Percentiles rank a stretch among this genome's conserved stretches.
phyloP scores from a whole-genome alignment of 805 yeast species.

The Clavispora carvajalis region DNA sequence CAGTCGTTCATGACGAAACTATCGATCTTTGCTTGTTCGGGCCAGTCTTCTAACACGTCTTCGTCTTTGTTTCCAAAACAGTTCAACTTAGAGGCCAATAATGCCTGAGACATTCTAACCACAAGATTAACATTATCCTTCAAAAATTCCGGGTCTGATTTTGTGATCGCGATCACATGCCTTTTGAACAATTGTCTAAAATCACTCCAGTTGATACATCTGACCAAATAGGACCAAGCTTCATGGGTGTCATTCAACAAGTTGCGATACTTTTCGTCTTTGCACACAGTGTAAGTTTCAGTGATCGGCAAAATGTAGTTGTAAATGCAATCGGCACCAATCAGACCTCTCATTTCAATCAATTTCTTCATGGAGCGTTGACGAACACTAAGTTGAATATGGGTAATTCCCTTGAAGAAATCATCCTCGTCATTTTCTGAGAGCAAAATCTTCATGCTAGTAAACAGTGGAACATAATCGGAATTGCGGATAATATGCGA shows the following conservation, averaged over 20 bases:
- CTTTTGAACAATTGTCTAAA: constrained; percentile 70
- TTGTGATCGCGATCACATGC: constrained; percentile 46
- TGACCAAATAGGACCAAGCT: constrained; percentile 55
- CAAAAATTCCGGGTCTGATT: constrained; percentile 35
- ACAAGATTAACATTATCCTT: constrained; percentile 57
- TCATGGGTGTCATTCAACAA: constrained; percentile 61
- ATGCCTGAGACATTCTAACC: constrained; percentile 50
- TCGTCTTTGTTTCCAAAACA: constrained; percentile 10
- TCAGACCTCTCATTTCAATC: constrained; percentile 39
- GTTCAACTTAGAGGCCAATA: constrained; percentile 29
- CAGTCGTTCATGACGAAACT: constrained; percentile 48
- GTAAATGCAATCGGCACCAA: constrained; percentile 58
- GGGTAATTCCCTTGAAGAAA: constrained; percentile 70
- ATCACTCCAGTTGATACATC: constrained; percentile 70
- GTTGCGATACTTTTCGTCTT: constrained; percentile 53
- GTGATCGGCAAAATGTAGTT: constrained; percentile 81
- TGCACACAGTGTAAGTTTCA: constrained; percentile 67
- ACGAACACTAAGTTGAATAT: constrained; percentile 81
- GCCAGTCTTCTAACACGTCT: constrained; percentile 20
- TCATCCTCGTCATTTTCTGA: constrained; percentile 78
- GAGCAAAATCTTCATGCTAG: constrained; percentile 57
- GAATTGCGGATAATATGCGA: constrained; percentile 54
- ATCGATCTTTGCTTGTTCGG: constrained; percentile 24
- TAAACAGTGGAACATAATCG: constrained; percentile 43
- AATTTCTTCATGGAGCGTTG: constrained; percentile 75